Conservation (phyloP, 805 yeast genomes). For the Metschnikowia lachancei region DNA sequence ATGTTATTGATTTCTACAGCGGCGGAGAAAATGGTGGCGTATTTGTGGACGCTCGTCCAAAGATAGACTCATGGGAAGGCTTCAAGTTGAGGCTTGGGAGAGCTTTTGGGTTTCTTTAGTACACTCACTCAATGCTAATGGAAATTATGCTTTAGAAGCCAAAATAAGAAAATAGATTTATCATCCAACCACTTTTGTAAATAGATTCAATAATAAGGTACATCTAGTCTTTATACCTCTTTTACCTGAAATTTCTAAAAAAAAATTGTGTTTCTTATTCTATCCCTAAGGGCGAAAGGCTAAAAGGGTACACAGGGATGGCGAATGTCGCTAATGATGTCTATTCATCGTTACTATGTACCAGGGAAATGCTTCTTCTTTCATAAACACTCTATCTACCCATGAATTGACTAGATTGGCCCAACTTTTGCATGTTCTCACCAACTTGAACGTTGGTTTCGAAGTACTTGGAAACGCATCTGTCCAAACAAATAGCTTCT, state of each 20-base stretch:
- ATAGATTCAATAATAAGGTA: not conserved
- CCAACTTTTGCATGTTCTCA: constrained; percentile 57
- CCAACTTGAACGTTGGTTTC: constrained; percentile 94
- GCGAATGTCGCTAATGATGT: not conserved
- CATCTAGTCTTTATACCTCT: not conserved
- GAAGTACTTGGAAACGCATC: constrained; percentile 94
- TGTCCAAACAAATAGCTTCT: constrained; percentile 86
- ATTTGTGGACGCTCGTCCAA: constrained; percentile 88
- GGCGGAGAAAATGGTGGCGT: constrained; percentile 50
- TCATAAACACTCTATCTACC: constrained; percentile 30
- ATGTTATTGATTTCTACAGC: constrained; percentile 85
- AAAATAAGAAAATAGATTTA: not conserved
- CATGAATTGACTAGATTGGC: constrained; percentile 47
- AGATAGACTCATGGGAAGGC: constrained; percentile 80
- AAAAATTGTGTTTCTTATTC: no score
- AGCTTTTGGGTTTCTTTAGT: constrained; percentile 50
- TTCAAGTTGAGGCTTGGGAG: constrained; percentile 60
- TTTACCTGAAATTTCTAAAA: not conserved
- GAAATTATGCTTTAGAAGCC: not conserved
- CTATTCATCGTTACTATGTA: constrained; percentile 9
- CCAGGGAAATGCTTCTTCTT: not conserved
- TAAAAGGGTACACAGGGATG: not conserved
- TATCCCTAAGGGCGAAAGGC: not conserved
- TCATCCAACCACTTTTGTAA: not conserved
- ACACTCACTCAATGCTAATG: not conserved